Evolutionary conservation across 768 basidiomycete genomes (phyloP).

Genomic region (Tricholoma bakamatsutake): DNA sequence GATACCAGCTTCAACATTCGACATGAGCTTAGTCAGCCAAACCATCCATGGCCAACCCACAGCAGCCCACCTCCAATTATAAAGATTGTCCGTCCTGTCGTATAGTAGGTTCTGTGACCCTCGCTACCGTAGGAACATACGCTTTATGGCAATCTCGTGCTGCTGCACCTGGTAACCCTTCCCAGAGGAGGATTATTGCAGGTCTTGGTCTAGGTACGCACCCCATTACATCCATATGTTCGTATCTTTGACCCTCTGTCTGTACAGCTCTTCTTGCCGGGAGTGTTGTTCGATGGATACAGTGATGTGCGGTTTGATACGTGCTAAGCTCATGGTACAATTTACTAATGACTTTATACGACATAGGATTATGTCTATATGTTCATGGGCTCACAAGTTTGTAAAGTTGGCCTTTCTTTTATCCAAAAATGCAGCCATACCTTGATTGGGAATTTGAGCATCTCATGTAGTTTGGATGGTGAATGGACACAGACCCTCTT

Average conservation of each 20-base stretch:
- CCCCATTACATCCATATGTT: not conserved
- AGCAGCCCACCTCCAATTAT: constrained; percentile 1
- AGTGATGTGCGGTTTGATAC: constrained; percentile 11
- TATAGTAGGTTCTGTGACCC: constrained; percentile 58
- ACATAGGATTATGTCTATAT: too few species aligned
- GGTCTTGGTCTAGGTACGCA: constrained; percentile 57
- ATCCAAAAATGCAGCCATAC: constrained; percentile 92
- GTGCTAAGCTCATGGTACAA: not conserved
- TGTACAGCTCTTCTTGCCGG: constrained; percentile 29
- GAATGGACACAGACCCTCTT: constrained; percentile 58
- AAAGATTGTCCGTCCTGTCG: constrained; percentile 67
- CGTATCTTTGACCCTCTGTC: not conserved
- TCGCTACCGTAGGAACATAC: constrained; percentile 60
- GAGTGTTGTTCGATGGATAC: constrained; percentile 35
- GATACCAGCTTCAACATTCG: too few species aligned
- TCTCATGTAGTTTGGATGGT: constrained; percentile 6
- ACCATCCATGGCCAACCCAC: not conserved
- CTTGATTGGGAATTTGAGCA: constrained; percentile 32
- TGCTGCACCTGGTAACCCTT: constrained; percentile 51
- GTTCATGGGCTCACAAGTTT: constrained; percentile 23
- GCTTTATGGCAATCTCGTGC: constrained; percentile 61
- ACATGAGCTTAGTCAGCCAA: constrained; percentile 1
- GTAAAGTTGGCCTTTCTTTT: constrained; percentile 87
- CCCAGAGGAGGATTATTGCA: constrained; percentile 57
- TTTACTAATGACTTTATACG: not conserved